Percentiles rank a stretch among this genome's conserved stretches.
Conservation (phyloP, 495 filamentous ascomycete genomes). For the Hypoxylon cercidicola region DNA sequence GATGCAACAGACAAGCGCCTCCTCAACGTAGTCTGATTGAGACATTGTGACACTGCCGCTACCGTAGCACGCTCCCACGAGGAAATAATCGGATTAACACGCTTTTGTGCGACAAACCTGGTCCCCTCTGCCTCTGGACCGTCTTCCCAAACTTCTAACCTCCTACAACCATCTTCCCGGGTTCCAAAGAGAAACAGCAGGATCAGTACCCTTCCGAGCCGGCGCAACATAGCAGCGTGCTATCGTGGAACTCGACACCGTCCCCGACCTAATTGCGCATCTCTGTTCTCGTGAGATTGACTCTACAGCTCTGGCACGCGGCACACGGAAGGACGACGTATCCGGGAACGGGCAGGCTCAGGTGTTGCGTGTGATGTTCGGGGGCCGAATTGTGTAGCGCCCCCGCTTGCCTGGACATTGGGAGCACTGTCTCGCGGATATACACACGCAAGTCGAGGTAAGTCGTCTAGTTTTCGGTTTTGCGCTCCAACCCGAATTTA, state of each 20-base stretch:
- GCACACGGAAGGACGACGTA: constrained; percentile 50
- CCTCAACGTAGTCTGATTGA: constrained; percentile 41
- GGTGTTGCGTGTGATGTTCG: constrained; percentile 62
- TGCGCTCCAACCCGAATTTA: constrained; percentile 21
- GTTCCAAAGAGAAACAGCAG: constrained; percentile 35
- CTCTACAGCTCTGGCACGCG: constrained; percentile 46
- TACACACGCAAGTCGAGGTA: constrained; percentile 44
- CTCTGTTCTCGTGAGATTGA: constrained; percentile 39
- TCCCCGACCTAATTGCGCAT: constrained; percentile 41
- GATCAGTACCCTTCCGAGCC: constrained; percentile 37
- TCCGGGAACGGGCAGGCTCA: constrained; percentile 56
- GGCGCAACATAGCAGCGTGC: constrained; percentile 41
- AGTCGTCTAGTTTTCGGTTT: constrained; percentile 22
- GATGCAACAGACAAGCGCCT: constrained; percentile 42
- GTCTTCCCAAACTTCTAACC: constrained; percentile 43
- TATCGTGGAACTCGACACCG: constrained; percentile 43
- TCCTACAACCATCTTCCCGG: constrained; percentile 27
- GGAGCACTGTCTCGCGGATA: constrained; percentile 44
- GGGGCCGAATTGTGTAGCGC: constrained; percentile 59
- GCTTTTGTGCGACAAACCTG: constrained; percentile 37
- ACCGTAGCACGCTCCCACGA: constrained; percentile 46
- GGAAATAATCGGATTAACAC: constrained; percentile 44
- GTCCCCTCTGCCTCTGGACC: constrained; percentile 33
- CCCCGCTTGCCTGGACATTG: constrained; percentile 51
- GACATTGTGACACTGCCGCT: constrained; percentile 47